Evolutionary conservation across 148 eudicot genomes (phyloP).

Genomic region (Rhododendron mucronatum): DNA sequence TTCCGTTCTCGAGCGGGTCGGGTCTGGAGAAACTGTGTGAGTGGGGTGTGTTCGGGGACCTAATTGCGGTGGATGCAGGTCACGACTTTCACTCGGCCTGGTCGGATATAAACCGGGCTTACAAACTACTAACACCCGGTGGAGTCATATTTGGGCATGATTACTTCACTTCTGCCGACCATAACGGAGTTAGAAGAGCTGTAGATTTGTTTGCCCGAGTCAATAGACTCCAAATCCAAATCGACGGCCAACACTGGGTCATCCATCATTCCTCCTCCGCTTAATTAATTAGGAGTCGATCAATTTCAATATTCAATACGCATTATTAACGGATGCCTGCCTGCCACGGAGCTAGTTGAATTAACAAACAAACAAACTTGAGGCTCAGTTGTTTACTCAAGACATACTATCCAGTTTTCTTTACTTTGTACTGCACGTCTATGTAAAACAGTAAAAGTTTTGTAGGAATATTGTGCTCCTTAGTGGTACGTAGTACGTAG

Average conservation of each 20-base stretch:
- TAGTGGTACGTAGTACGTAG: background rate
- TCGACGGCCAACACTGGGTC: constrained; percentile 37
- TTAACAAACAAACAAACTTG: no score
- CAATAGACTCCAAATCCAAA: constrained; percentile 35
- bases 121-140: constrained; percentile 56
- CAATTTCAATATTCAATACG: background rate
- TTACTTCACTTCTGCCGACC: constrained; percentile 43
- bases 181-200: constrained; percentile 59
- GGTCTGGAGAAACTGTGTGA: constrained; percentile 45
- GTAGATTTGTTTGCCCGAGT: constrained; percentile 64
- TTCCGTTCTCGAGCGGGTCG: constrained; percentile 56
- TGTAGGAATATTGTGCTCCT: background rate
- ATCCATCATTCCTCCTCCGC: background rate
- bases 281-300: no score
- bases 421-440: background rate
- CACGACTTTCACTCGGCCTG: constrained; percentile 78
- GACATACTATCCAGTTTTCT: background rate
- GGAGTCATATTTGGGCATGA: constrained; percentile 78
- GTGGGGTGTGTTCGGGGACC: constrained; percentile 59
- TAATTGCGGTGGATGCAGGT: constrained; percentile 71
- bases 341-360: background rate
- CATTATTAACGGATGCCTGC: background rate
- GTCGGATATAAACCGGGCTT: constrained; percentile 65
- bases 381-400: background rate
- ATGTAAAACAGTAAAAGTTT: background rate